These are phyloP conservation scores for Pythium vanterpoolii DNA, from an alignment of 352 stramenopile genomes.

Conservation along the genomic window DNA sequence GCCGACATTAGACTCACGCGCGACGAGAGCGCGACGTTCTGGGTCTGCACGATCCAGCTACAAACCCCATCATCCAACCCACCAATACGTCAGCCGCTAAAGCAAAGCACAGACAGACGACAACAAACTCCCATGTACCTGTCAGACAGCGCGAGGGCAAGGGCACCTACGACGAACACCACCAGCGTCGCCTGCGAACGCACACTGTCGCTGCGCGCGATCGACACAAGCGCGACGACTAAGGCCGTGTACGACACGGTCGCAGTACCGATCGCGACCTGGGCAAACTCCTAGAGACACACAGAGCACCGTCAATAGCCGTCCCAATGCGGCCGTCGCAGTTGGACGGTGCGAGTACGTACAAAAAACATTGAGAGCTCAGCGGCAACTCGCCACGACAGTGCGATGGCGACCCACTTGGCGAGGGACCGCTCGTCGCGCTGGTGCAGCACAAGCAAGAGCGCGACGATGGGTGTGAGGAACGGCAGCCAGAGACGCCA, in stretches of 20 bases:
- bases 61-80: not conserved
- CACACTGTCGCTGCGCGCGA: constrained; percentile 47
- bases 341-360: too few species aligned
- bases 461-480: constrained; percentile 54
- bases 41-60: constrained; percentile 39
- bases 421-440: constrained; percentile 60
- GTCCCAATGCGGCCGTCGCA: too few species aligned
- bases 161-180: constrained; percentile 33
- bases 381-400: constrained; percentile 70
- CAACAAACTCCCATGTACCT: constrained; percentile 31
- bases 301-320: too few species aligned
- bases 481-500: constrained; percentile 69
- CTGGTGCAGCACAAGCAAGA: constrained; percentile 77
- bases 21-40: constrained; percentile 49
- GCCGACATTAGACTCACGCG: constrained; percentile 76
- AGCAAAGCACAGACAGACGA: not conserved
- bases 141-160: constrained; percentile 65
- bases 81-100: not conserved
- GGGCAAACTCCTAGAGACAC: constrained; percentile 36
- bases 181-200: constrained; percentile 55
- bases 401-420: constrained; percentile 79
- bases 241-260: constrained; percentile 57
- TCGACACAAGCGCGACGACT: constrained; percentile 40
- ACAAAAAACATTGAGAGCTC: constrained; percentile 66
- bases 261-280: constrained; percentile 34